A percentile compares a stretch with the other conserved stretches of the same genome.
Evolutionary conservation across 2,329 filamentous ascomycete species (phyloP).

Genomic region (Alternaria conjuncta): DNA sequence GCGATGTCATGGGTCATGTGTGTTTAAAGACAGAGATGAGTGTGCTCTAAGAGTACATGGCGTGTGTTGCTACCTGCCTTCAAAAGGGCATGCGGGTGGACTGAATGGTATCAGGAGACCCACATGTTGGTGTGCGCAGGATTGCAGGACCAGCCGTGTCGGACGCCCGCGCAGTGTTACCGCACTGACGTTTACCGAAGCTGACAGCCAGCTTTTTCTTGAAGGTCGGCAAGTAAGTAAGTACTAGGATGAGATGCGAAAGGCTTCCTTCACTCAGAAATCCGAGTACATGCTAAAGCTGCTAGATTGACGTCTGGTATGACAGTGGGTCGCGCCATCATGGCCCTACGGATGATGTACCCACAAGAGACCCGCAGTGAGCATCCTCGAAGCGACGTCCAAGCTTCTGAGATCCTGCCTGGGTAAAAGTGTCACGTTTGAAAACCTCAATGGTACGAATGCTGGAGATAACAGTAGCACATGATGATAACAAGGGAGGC

Average conservation of each 20-base stretch:
- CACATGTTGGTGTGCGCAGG: background rate
- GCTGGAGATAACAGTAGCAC: conserved; percentile 8
- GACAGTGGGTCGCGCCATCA: conserved; percentile 10
- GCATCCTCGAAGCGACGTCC: background rate
- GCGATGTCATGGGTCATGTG: background rate
- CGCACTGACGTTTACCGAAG: background rate
- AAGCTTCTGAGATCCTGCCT: background rate
- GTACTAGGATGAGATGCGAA: background rate
- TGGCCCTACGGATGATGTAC: background rate
- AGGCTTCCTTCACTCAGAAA: background rate
- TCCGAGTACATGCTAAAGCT: background rate
- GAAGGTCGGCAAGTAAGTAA: background rate
- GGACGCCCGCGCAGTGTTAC: background rate
- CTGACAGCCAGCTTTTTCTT: background rate
- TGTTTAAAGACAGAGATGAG: background rate
- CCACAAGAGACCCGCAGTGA: conserved; percentile 5
- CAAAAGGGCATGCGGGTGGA: background rate
- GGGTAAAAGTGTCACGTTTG: conserved; percentile 12
- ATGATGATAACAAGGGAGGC: background rate
- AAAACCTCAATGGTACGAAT: background rate
- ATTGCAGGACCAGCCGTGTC: background rate
- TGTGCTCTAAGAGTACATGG: background rate
- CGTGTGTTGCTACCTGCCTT: background rate
- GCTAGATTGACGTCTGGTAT: background rate
- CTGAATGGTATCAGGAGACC: background rate